Evolutionary conservation across 2,329 filamentous ascomycete genomes (phyloP).

Genomic region (Xylaria sp.): DNA sequence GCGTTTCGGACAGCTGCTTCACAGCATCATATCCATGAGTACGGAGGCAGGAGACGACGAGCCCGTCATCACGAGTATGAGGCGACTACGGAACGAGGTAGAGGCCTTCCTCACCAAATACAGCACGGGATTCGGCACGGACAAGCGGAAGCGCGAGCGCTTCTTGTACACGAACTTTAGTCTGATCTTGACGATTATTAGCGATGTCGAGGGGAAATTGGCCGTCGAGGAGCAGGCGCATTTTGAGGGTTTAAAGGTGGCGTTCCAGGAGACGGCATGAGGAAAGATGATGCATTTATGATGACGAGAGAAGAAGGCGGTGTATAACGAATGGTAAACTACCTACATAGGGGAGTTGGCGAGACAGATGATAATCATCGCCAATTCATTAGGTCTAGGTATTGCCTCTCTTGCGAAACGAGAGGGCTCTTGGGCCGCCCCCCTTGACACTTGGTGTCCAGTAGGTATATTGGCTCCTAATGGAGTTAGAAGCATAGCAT

Average conservation of each 20-base stretch:
- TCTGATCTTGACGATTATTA: slow-evolving; percentile 86
- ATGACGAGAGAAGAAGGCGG: too few species aligned
- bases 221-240: slow-evolving; percentile 68
- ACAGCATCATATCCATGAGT: slow-evolving; percentile 76
- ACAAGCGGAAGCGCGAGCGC: slow-evolving; percentile 73
- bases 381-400: too few species aligned
- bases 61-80: slow-evolving; percentile 76
- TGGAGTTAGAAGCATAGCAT: too few species aligned
- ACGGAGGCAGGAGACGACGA: slow-evolving; percentile 93
- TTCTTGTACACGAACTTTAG: slow-evolving; percentile 97
- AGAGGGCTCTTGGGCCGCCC: too few species aligned
- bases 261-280: slow-evolving; percentile 46
- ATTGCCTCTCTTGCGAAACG: too few species aligned
- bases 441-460: too few species aligned
- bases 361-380: too few species aligned
- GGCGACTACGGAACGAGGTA: slow-evolving; percentile 71
- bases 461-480: too few species aligned
- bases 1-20: slow-evolving; percentile 87
- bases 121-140: slow-evolving; percentile 65
- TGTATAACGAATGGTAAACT: too few species aligned
- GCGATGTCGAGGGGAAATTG: slow-evolving; percentile 67
- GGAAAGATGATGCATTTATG: not conserved
- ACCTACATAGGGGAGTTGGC: too few species aligned
- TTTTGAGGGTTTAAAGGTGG: slow-evolving; percentile 62
- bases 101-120: slow-evolving; percentile 76